A percentile compares a stretch with the other conserved stretches of the same genome.
These are phyloP conservation scores for Fonsecaea pugnacius DNA, from an alignment of 2,329 filamentous ascomycete genomes.

Conservation along the genomic window DNA sequence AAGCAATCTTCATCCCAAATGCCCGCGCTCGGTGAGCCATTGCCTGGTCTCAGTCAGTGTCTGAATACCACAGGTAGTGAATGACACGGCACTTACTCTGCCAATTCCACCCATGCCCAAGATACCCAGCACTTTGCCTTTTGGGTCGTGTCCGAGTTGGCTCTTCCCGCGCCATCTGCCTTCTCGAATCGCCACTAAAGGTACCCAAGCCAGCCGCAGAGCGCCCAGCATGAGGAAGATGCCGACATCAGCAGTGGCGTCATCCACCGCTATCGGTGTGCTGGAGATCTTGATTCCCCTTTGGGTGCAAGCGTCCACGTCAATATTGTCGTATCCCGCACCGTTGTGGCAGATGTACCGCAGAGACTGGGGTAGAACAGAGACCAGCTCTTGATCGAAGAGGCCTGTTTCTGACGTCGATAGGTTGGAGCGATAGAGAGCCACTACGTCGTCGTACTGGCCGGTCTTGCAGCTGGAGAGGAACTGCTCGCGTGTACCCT, in stretches of 20 bases:
- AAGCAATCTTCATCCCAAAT: constrained; percentile 54
- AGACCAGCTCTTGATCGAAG: constrained; percentile 55
- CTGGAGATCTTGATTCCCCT: constrained; percentile 50
- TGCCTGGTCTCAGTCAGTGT: constrained; percentile 43
- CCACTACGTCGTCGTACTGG: constrained; percentile 60
- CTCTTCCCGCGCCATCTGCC: constrained; percentile 51
- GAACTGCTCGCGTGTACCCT: constrained; percentile 60
- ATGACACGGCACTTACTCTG: constrained; percentile 42
- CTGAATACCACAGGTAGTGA: constrained; percentile 1
- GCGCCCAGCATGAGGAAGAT: constrained; percentile 56
- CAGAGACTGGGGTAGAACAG: constrained; percentile 50
- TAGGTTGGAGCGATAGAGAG: constrained; percentile 63
- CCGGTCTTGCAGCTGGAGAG: constrained; percentile 59
- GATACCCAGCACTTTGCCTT: constrained; percentile 52
- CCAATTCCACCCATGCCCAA: constrained; percentile 56
- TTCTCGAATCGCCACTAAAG: constrained; percentile 47
- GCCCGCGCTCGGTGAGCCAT: constrained; percentile 51
- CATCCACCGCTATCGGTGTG: constrained; percentile 52
- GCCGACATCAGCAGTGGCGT: constrained; percentile 53
- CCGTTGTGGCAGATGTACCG: constrained; percentile 60
- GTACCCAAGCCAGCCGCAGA: constrained; percentile 50
- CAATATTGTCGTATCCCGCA: constrained; percentile 66
- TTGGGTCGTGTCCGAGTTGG: constrained; percentile 51
- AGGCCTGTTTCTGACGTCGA: constrained; percentile 57
- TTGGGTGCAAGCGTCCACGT: constrained; percentile 58